Evolutionary conservation across 2,329 filamentous ascomycete species (phyloP), one percentile per base, ranked within the genome.

Genomic region (Xylaria sp.): DNA sequence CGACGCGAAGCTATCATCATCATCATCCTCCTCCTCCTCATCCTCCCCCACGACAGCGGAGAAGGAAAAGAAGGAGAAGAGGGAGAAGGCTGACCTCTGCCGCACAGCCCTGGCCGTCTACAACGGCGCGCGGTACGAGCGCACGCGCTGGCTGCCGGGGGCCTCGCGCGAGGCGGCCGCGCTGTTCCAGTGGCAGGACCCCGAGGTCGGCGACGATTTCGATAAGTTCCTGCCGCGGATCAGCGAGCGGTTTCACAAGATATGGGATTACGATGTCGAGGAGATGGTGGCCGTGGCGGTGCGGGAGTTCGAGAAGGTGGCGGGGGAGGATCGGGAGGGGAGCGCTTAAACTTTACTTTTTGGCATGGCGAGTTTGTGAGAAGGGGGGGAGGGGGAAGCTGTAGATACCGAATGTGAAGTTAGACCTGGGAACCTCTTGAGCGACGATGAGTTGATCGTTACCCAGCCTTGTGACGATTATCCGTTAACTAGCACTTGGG

Each of bases 201-300:
- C 55, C 42, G 44, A 48, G 16, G 63, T 65, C 2, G 62, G 59
- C 1, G 56, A 29, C 8, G 60, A 69, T 44, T 48, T 45, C 4
- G 59, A 56, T 7, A 65, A 58, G 24, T 67, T 68, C 22, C 42
- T 60, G 20, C 29, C 53, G 11, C 52, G 57, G 38, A 59, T 69
- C 9, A 56, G 39, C 7, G 37, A 47, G 41, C 54, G 58, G 1
- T 70, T 64, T 43, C 59, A 69, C 38, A 56, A 47, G 20, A 71
- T 71, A 22, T 71, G 69, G 69, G 56, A 69, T 20, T 62, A 68
- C 16, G 65, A 69, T 34, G 52, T 70, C 22, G 56, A 62, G 1
- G 52, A 59, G 24, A 69, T 69, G 66, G 64, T 65, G n/a, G 39
- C 48, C 34, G 52, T 44, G 2, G 60, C 65, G 0, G 7, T 54